phyloP scores from a whole-genome alignment of 2,329 filamentous ascomycete species.

The Fusarium nelsonii region DNA sequence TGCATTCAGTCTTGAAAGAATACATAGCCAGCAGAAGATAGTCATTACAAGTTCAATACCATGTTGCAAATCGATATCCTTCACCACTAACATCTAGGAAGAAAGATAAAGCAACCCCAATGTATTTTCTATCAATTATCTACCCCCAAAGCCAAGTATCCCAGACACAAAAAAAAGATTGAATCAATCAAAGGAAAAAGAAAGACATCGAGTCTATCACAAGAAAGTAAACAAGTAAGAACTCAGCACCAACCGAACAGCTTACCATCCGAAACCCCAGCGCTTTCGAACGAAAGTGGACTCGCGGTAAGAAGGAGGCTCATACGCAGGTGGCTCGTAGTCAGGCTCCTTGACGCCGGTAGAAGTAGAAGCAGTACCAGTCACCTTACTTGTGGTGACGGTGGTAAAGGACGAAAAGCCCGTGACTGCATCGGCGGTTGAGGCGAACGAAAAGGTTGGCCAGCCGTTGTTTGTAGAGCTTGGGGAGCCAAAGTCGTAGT shows the following conservation, averaged over 20 bases:
- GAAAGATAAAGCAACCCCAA: constrained; percentile 2
- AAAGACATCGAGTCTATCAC: constrained; percentile 28
- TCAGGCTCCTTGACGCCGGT: constrained; percentile 21
- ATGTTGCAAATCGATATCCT: neutral
- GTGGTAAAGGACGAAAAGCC: constrained; percentile 40
- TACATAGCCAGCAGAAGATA: neutral
- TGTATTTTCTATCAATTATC: constrained; percentile 40
- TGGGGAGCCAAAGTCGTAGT: constrained; percentile 31
- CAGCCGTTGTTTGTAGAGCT: constrained; percentile 19
- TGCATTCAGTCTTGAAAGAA: neutral
- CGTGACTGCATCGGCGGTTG: constrained; percentile 23
- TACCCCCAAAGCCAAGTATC: constrained; percentile 17
- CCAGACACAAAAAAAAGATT: constrained; percentile 3
- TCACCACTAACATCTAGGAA: neutral
- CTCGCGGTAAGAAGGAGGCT: constrained; percentile 38
- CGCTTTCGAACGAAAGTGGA: constrained; percentile 44
- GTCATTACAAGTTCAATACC: neutral
- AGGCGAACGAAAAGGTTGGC: constrained; percentile 23
- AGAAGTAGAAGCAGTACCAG: neutral
- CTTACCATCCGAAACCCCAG: constrained; percentile 27
- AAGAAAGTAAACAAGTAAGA: constrained; percentile 14
- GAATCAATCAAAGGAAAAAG: constrained; percentile 11
- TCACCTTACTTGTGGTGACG: constrained; percentile 41
- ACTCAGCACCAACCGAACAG: neutral
- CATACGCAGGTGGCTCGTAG: constrained; percentile 45